phyloP scores from a whole-genome alignment of 1,284 basidiomycete species.

The Rhodotorula sp. region DNA sequence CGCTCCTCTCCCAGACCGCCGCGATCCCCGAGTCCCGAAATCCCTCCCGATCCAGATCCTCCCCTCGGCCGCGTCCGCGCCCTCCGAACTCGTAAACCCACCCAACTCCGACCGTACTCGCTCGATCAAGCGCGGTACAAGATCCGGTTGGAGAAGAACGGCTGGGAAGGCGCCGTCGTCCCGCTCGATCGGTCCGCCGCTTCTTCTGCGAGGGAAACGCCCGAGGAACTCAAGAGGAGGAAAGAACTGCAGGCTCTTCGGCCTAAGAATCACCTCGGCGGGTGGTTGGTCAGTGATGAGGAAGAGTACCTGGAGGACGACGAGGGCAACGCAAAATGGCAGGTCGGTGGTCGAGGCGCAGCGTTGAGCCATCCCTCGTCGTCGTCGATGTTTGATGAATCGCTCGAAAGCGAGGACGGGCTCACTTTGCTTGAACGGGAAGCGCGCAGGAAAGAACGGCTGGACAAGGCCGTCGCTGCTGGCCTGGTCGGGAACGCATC shows the following conservation, averaged over 20 bases:
- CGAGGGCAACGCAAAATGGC: not conserved
- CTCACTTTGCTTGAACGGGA: constrained; percentile 22
- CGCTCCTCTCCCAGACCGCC: not conserved
- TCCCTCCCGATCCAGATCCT: constrained; percentile 13
- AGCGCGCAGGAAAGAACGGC: constrained; percentile 19
- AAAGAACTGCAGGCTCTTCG: constrained; percentile 14
- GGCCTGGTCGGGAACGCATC: not conserved
- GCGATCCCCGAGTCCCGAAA: constrained; percentile 4
- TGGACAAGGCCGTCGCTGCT: constrained; percentile 3
- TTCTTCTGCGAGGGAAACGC: constrained; percentile 10
- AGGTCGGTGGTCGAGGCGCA: not conserved
- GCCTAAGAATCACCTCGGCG: constrained; percentile 31
- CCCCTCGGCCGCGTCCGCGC: constrained; percentile 15
- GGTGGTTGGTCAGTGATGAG: constrained; percentile 38
- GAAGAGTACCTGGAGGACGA: not conserved
- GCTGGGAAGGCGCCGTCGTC: constrained; percentile 52
- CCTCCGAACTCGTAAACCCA: constrained; percentile 47
- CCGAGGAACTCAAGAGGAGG: constrained; percentile 25
- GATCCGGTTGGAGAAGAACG: constrained; percentile 47
- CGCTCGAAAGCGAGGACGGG: constrained; percentile 15
- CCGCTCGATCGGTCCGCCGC: constrained; percentile 33
- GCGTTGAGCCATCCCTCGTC: not conserved
- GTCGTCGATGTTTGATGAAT: not conserved
- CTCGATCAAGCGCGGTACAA: constrained; percentile 48
- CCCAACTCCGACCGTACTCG: constrained; percentile 51